These are phyloP conservation scores for Suillus placidus DNA, from an alignment of 768 basidiomycete genomes.

Conservation along the genomic window DNA sequence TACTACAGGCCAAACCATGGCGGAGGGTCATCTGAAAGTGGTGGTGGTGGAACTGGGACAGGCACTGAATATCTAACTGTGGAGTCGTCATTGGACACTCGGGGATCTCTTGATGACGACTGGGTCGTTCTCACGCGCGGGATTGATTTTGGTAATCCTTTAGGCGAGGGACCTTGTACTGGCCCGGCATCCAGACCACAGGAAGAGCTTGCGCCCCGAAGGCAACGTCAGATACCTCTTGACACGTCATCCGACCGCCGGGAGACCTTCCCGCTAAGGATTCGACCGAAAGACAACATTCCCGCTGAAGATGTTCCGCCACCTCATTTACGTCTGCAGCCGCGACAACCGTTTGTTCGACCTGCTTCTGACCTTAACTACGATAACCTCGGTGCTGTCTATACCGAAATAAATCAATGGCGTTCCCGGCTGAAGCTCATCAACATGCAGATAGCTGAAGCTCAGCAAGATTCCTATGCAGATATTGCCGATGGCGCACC, in stretches of 20 bases:
- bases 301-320: constrained; percentile 49
- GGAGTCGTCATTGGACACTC: constrained; percentile 17
- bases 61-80: constrained; percentile 16
- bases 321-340: constrained; percentile 70
- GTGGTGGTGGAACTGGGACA: constrained; percentile 7
- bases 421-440: constrained; percentile 70
- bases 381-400: constrained; percentile 64
- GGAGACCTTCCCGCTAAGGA: constrained; percentile 68
- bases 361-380: constrained; percentile 74
- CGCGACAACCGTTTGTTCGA: constrained; percentile 69
- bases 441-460: constrained; percentile 71
- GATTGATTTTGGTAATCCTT: constrained; percentile 8
- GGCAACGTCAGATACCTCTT: constrained; percentile 16
- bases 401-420: constrained; percentile 70
- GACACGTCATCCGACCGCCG: constrained; percentile 38
- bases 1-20: constrained; percentile 59
- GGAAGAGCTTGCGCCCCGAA: constrained; percentile 4
- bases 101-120: constrained; percentile 38
- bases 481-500: constrained; percentile 71
- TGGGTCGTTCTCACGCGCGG: constrained; percentile 64
- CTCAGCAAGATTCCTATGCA: constrained; percentile 66
- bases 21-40: constrained; percentile 9
- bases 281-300: constrained; percentile 32
- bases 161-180: constrained; percentile 13
- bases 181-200: constrained; percentile 26